A percentile compares a stretch with the other conserved stretches of the same genome.
Evolutionary conservation across 371 early-diverging fungal genomes (phyloP).

Genomic region (Circinella minor): DNA sequence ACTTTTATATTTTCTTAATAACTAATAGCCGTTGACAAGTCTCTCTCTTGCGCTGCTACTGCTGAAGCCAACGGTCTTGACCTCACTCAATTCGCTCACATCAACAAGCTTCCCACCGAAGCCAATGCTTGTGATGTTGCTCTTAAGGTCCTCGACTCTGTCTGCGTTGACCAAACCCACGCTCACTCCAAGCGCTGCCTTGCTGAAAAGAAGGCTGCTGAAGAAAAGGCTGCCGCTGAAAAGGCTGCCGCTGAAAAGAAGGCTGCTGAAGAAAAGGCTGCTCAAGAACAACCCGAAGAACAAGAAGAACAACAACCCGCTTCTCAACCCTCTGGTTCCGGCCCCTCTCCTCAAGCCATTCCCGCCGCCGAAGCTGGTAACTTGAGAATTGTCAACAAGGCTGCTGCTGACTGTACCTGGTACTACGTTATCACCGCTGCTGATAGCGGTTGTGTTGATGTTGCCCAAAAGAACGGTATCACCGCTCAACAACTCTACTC

Average conservation of each 20-base stretch:
- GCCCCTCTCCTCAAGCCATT: slow-evolving; percentile 9
- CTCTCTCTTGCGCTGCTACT: too few species aligned
- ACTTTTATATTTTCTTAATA: too few species aligned
- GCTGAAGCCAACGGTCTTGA: too few species aligned
- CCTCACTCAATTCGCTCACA: too few species aligned
- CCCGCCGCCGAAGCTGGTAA: slow-evolving; percentile 7
- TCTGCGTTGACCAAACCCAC: not conserved
- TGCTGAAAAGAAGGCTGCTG: slow-evolving; percentile 16
- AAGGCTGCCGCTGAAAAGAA: slow-evolving; percentile 13
- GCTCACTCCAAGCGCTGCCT: slow-evolving; percentile 19
- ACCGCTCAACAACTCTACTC: slow-evolving; percentile 17
- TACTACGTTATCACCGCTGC: slow-evolving; percentile 23
- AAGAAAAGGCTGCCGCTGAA: slow-evolving; percentile 8
- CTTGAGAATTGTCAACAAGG: slow-evolving; percentile 21
- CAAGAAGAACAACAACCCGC: slow-evolving; percentile 1
- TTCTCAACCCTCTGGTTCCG: slow-evolving; percentile 8
- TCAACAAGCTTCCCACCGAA: not conserved
- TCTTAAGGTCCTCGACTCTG: not conserved
- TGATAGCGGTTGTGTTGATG: slow-evolving; percentile 17
- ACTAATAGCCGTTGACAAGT: too few species aligned
- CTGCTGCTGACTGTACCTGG: slow-evolving; percentile 21
- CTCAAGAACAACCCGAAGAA: slow-evolving; percentile 15
- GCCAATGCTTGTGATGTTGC: not conserved
- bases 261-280: slow-evolving; percentile 20
- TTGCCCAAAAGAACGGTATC: slow-evolving; percentile 25